Percentiles rank a stretch among this genome's conserved stretches.
Conservation (phyloP, 2,329 filamentous ascomycete species). For the Cordyceps tenuipes region DNA sequence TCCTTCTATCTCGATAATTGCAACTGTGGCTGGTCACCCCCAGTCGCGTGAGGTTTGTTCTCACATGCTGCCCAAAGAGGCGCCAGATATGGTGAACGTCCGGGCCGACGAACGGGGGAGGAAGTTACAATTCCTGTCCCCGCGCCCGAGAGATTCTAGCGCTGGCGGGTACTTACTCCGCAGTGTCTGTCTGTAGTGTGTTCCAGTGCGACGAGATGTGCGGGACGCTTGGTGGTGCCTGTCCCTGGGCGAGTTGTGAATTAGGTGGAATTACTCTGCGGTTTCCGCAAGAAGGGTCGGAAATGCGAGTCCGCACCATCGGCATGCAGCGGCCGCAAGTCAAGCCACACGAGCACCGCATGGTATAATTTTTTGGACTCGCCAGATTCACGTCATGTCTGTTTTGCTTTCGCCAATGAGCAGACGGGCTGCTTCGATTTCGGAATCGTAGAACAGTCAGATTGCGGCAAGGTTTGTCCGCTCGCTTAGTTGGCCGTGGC, state of each 20-base stretch:
- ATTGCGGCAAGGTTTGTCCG: background rate
- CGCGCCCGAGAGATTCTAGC: background rate
- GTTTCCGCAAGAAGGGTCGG: slow-evolving; percentile 1
- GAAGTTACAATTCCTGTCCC: slow-evolving; percentile 1
- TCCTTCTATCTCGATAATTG: background rate
- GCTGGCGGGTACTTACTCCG: background rate
- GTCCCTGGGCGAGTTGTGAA: background rate
- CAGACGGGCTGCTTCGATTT: background rate
- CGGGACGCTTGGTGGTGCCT: background rate
- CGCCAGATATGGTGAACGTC: background rate
- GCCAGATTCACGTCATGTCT: background rate
- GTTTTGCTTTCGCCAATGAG: background rate
- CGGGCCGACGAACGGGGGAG: background rate
- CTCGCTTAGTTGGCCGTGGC: background rate
- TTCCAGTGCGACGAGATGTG: background rate
- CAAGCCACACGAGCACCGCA: background rate
- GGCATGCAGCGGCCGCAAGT: background rate
- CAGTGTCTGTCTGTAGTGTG: too few species aligned
- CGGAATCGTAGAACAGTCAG: slow-evolving; percentile 11
- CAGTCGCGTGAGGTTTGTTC: background rate
- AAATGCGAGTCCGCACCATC: slow-evolving; percentile 3
- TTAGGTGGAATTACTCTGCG: background rate
- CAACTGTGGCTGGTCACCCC: background rate
- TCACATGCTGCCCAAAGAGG: background rate
- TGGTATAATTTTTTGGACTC: background rate